Percentiles rank a stretch among this genome's conserved stretches.
Conservation (phyloP, 2,329 filamentous ascomycete species). For the Cladosporium velox region DNA sequence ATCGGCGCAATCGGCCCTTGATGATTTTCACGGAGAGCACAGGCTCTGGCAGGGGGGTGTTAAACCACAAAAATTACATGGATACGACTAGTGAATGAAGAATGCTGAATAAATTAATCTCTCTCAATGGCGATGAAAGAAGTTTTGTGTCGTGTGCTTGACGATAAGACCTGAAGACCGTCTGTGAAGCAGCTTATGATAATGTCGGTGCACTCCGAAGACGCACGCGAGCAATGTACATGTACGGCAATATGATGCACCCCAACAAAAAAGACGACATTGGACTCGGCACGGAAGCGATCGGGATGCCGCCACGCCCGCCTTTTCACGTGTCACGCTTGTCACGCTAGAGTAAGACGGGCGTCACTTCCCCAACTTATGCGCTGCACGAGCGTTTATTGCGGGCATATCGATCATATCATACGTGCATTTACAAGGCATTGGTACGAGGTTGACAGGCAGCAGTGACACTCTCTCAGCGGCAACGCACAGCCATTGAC, state of each 20-base stretch:
- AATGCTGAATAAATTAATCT: background rate
- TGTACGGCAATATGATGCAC: background rate
- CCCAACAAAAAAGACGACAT: background rate
- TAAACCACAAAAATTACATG: slow-evolving; percentile 3
- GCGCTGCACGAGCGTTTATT: slow-evolving; percentile 1
- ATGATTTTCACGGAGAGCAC: slow-evolving; percentile 6
- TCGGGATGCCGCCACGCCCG: background rate
- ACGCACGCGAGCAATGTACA: background rate
- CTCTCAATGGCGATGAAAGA: background rate
- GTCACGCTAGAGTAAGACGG: background rate
- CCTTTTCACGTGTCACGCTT: background rate
- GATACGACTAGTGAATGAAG: slow-evolving; percentile 11
- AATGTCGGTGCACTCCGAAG: background rate
- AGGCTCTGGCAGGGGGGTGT: slow-evolving; percentile 9
- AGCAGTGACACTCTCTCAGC: background rate
- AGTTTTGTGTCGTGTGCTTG: background rate
- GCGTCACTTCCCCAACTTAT: slow-evolving; percentile 19
- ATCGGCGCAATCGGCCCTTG: slow-evolving; percentile 10
- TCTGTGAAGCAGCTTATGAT: background rate
- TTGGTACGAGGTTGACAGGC: background rate
- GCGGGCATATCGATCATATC: background rate
- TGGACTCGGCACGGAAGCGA: slow-evolving; percentile 3
- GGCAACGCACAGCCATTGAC: too few relatives aligned
- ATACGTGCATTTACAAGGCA: background rate
- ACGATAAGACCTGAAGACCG: background rate